Percentiles rank a stretch among this genome's conserved stretches.
phyloP scores from a whole-genome alignment of 2,329 filamentous ascomycete genomes.

The Fusarium sambucinum region DNA sequence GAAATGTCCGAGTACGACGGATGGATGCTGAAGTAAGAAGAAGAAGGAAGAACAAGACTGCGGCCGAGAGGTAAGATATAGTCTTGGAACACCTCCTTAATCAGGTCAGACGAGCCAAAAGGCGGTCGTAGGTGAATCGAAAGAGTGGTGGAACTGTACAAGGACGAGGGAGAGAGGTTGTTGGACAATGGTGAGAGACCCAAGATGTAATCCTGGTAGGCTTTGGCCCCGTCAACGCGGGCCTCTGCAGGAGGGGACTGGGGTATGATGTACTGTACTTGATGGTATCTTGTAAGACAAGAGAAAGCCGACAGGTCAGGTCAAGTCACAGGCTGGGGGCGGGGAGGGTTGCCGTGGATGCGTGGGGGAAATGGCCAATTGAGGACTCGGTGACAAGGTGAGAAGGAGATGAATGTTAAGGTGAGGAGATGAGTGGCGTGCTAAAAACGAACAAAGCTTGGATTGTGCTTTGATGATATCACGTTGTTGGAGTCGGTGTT shows the following conservation, averaged over 20 bases:
- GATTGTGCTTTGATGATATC: slow-evolving; percentile 22
- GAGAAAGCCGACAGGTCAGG: slow-evolving; percentile 8
- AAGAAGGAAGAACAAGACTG: slow-evolving; percentile 20
- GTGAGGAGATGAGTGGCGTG: slow-evolving; percentile 49
- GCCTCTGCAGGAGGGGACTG: slow-evolving; percentile 34
- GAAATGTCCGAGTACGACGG: slow-evolving; percentile 17
- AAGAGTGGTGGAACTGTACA: slow-evolving; percentile 45
- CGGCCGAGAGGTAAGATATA: slow-evolving; percentile 41
- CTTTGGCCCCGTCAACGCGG: slow-evolving; percentile 41
- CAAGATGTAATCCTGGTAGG: slow-evolving; percentile 36
- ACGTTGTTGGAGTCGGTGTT: slow-evolving; percentile 44
- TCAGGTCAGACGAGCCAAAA: slow-evolving; percentile 44
- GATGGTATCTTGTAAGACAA: slow-evolving; percentile 34
- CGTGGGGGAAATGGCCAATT: slow-evolving; percentile 40
- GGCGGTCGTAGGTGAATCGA: slow-evolving; percentile 47
- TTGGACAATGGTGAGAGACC: slow-evolving; percentile 27
- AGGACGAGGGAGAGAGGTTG: slow-evolving; percentile 27
- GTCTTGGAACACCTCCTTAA: slow-evolving; percentile 35
- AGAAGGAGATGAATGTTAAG: slow-evolving; percentile 43
- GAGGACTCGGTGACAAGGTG: slow-evolving; percentile 44
- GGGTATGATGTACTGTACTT: slow-evolving; percentile 30
- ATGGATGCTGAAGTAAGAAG: slow-evolving; percentile 27
- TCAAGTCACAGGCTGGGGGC: slow-evolving; percentile 21
- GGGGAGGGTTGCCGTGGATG: slow-evolving; percentile 24
- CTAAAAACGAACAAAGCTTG: slow-evolving; percentile 19